Evolutionary conservation across 495 filamentous ascomycete species (phyloP), one percentile per base, ranked within the genome.

Genomic region (Xylaria telfairii): DNA sequence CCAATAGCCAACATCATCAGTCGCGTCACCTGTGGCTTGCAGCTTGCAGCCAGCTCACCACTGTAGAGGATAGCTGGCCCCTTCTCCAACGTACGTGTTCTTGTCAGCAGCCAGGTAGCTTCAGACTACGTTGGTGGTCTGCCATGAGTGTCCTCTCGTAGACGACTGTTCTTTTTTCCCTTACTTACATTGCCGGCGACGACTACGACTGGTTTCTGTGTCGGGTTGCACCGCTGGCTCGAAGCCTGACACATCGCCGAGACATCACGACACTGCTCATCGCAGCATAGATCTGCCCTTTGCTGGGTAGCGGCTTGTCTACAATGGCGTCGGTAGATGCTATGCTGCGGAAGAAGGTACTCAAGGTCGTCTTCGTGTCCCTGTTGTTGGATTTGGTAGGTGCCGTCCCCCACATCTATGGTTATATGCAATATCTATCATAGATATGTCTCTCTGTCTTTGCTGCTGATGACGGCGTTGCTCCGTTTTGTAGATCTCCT

Each of bases 341-440:
- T 28, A 75, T 79, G 41, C 83, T 82, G 78, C 88, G 93, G 70
- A 98, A 93, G 83, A 90, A 87, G 78, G 93, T 98, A 64, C 84
- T 99, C 59, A 90, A 87, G 75, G 93, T 98, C 72, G 83, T 89
- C 21, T 87, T 87, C 69, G 70, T 89, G 42, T 87, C 85, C 26
- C 76, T 89, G 47, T 78, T 89, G 49, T 71, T 89, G 15, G 87
- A 89, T 68, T 67, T 89, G 76, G 86, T 88, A 81, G 56, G 73
- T 56, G 19, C 17, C 19, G 63, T 68, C 15, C n/a, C n/a, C n/a
- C n/a, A n/a, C n/a, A n/a, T n/a, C n/a, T n/a, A n/a, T n/a, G n/a
- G n/a, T n/a, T n/a, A n/a, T n/a, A n/a, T n/a, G n/a, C n/a, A n/a
- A n/a, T n/a, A n/a, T n/a, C n/a, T n/a, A n/a, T n/a, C n/a, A n/a